Evolutionary conservation across 495 filamentous ascomycete species (phyloP), one percentile per base, ranked within the genome.

Genomic region (Halenospora varia): DNA sequence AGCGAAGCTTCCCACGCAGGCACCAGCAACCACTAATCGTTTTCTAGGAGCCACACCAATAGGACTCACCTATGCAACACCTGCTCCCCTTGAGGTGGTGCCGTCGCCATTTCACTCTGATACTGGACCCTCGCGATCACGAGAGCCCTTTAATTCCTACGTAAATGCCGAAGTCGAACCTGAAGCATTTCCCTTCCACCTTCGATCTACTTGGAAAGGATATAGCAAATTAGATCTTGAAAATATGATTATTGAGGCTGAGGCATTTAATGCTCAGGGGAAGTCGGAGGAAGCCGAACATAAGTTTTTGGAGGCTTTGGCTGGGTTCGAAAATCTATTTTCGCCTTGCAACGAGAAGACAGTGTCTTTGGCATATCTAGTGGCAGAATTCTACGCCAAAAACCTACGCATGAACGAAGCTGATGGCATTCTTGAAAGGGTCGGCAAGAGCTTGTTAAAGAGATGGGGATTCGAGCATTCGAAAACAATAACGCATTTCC

Each of bases 341-440:
- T 45, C 52, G 25, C 35, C 52, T 2, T 45, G 39, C 4, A 35
- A 55, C 19, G 41, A 45, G 2, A 40, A 45, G 2, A 55, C 52
- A 2, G 25, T 15, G 10, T 2, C 11, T 23, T 35, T 46, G 15
- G 52, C 52, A 10, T 55, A 55, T 46, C 18, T 45, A 2, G 10
- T 55, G 2, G 52, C 52, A 3, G 20, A 25, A 18, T 55, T 55
- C 52, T 55, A 9, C 3, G 52, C 52, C 2, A 4, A 24, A 17
- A 9, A 24, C 3, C 39, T 2, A n/a, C 52, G 52, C 3, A 55
- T 55, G 52, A 26, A 40, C 10, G 50, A 53, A 2, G 50, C 50
- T 20, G 50, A 53, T 53, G 20, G 2, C 2, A n/a, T 53, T 11
- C 11, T 53, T 9, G 35, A 53, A n/a, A 41, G 50, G 50, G 19